A percentile compares a stretch with the other conserved stretches of the same genome.
Evolutionary conservation across 495 filamentous ascomycete species (phyloP).

Genomic region (Neurospora cerealis): DNA sequence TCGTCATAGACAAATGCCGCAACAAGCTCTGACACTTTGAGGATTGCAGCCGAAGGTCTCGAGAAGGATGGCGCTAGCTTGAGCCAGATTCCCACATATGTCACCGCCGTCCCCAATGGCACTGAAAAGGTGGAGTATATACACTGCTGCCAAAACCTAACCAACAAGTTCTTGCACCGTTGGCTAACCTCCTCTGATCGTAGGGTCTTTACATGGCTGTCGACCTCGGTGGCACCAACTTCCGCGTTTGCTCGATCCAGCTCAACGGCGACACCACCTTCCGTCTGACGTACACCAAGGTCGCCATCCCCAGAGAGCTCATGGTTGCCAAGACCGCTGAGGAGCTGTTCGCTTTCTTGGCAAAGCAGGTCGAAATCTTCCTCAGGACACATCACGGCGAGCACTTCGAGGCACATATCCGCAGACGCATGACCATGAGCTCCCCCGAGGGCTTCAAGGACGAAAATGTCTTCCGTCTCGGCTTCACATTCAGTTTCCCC

Average conservation of each 20-base stretch:
- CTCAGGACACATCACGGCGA: slow-evolving; percentile 79
- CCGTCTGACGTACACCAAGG: slow-evolving; percentile 82
- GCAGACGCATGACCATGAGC: slow-evolving; percentile 46
- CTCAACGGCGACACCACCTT: slow-evolving; percentile 90
- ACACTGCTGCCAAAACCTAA: background rate
- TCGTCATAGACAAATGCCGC: background rate
- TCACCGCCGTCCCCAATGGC: slow-evolving; percentile 91
- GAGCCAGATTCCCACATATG: slow-evolving; percentile 94
- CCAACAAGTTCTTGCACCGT: background rate
- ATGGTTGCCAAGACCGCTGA: slow-evolving; percentile 83
- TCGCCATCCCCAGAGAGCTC: slow-evolving; percentile 76
- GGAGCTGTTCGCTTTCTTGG: slow-evolving; percentile 87
- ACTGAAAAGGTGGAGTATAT: slow-evolving; percentile 69
- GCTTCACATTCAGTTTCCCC: slow-evolving; percentile 97
- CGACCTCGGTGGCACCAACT: slow-evolving; percentile 94
- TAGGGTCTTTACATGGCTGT: slow-evolving; percentile 94
- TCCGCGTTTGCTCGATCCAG: slow-evolving; percentile 90
- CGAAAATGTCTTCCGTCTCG: slow-evolving; percentile 75
- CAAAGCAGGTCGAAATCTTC: slow-evolving; percentile 83
- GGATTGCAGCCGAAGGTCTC: slow-evolving; percentile 60
- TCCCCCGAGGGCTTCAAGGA: slow-evolving; percentile 44
- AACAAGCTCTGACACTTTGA: background rate
- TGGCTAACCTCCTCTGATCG: slow-evolving; percentile 5
- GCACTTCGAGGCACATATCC: slow-evolving; percentile 65
- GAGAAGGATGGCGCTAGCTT: slow-evolving; percentile 66